These are phyloP conservation scores for Echium plantagineum DNA, from an alignment of 257 asterid genomes.

Conservation along the genomic window DNA sequence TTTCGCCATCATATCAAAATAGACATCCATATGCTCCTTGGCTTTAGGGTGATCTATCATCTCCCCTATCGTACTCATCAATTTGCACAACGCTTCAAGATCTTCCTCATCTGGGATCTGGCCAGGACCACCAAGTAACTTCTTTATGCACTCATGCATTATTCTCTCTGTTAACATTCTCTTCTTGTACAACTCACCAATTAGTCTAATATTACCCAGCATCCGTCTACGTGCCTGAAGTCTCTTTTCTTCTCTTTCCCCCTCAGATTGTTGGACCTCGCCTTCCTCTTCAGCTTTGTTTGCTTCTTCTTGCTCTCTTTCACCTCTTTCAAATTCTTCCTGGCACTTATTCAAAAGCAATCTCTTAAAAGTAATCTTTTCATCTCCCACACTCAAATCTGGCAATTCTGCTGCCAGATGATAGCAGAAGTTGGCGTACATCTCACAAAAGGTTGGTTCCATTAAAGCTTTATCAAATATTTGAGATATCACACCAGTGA, in stretches of 20 bases:
- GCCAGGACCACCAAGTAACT: conserved; percentile 77
- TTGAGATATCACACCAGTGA: conserved; percentile 81
- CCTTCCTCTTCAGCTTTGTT: conserved; percentile 76
- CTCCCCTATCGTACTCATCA: conserved; percentile 97
- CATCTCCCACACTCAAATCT: conserved; percentile 52
- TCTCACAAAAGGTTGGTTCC: conserved; percentile 98
- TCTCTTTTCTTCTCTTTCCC: conserved; percentile 88
- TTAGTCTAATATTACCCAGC: conserved; percentile 87
- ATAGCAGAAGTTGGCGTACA: conserved; percentile 86
- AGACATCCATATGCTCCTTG: conserved; percentile 63
- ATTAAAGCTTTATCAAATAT: conserved; percentile 88
- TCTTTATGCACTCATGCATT: conserved; percentile 81
- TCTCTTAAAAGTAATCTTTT: conserved; percentile 80
- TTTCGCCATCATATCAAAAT: conserved; percentile 46
- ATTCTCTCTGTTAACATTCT: conserved; percentile 93
- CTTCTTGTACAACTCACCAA: conserved; percentile 90
- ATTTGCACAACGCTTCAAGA: conserved; percentile 81
- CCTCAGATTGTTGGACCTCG: conserved; percentile 52
- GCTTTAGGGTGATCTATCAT: conserved; percentile 83
- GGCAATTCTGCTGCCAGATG: conserved; percentile 77
- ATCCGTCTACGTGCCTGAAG: conserved; percentile 59
- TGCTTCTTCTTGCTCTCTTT: conserved; percentile 86
- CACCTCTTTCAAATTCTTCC: conserved; percentile 92
- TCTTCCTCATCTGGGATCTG: conserved; percentile 84
- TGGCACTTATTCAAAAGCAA: conserved; percentile 80